phyloP scores from a whole-genome alignment of 192 early-diverging fungal genomes.

The Coemansia sp. region DNA sequence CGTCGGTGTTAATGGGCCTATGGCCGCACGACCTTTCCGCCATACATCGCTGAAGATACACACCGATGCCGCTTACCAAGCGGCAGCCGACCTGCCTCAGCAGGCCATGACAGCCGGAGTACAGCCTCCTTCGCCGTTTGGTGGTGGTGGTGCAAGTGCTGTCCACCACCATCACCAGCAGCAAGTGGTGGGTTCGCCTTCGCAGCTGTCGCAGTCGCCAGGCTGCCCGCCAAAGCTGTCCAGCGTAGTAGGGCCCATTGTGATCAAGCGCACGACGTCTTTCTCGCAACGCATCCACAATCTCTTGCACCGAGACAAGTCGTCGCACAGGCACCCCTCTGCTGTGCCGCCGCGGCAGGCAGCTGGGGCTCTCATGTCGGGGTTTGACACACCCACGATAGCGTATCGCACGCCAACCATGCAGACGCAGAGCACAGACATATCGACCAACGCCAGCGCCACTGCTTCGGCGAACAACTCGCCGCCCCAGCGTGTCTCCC shows the following conservation, averaged over 20 bases:
- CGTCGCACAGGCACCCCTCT: constrained; percentile 17
- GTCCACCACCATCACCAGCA: constrained; percentile 15
- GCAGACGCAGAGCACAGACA: constrained; percentile 33
- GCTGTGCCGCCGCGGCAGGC: constrained; percentile 9
- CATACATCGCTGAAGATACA: constrained; percentile 34
- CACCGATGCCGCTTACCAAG: constrained; percentile 35
- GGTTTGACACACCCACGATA: constrained; percentile 41
- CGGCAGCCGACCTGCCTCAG: constrained; percentile 16
- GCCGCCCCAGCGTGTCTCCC: constrained; percentile 25
- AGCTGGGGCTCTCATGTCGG: constrained; percentile 4
- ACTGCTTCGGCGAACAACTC: constrained; percentile 26
- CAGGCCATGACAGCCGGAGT: constrained; percentile 42
- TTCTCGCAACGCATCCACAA: constrained; percentile 53
- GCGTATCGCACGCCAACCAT: constrained; percentile 44
- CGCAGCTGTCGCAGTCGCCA: constrained; percentile 2
- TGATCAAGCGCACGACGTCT: constrained; percentile 52
- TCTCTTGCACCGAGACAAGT: constrained; percentile 49
- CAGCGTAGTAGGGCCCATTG: constrained; percentile 20
- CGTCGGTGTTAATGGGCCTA: neutral
- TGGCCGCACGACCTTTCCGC: constrained; percentile 12
- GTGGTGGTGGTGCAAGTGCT: neutral
- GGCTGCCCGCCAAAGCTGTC: constrained; percentile 11
- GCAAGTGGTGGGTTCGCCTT: constrained; percentile 9
- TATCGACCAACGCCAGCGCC: constrained; percentile 28
- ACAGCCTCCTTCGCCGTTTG: constrained; percentile 26